Conservation (phyloP, 2,329 filamentous ascomycete genomes). For the Atkinsonella texensis region DNA sequence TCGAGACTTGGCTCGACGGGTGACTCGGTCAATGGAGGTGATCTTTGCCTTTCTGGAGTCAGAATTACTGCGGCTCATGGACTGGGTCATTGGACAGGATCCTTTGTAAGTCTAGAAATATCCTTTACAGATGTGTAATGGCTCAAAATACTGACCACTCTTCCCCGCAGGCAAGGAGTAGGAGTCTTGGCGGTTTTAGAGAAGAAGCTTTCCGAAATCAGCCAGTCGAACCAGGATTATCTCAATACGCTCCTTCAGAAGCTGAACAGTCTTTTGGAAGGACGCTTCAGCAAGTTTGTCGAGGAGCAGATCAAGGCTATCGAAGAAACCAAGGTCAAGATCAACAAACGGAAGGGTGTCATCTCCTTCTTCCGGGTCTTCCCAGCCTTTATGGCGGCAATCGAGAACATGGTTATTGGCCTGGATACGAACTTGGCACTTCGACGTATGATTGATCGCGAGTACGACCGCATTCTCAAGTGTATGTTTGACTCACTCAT, state of each 20-base stretch:
- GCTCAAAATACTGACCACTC: conserved; percentile 2
- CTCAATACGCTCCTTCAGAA: conserved; percentile 69
- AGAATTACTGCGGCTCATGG: conserved; percentile 67
- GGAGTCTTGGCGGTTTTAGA: conserved; percentile 75
- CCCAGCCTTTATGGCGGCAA: conserved; percentile 67
- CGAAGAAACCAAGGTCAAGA: conserved; percentile 96
- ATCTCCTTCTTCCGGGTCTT: conserved; percentile 93
- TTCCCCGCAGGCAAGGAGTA: conserved; percentile 59
- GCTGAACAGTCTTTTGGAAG: conserved; percentile 60
- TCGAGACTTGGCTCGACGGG: conserved; percentile 68
- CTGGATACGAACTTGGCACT: conserved; percentile 48
- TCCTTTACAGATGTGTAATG: neutral
- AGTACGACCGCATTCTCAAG: conserved; percentile 80
- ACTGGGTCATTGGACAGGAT: conserved; percentile 73
- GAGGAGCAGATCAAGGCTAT: conserved; percentile 93
- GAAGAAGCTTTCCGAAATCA: conserved; percentile 63
- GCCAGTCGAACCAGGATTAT: conserved; percentile 89
- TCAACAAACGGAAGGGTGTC: conserved; percentile 95
- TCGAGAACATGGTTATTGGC: conserved; percentile 70
- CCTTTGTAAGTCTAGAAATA: conserved; percentile 51
- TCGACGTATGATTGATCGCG: conserved; percentile 68
- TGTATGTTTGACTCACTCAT: conserved; percentile 96
- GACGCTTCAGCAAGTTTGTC: conserved; percentile 75
- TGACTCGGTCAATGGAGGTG: conserved; percentile 80
- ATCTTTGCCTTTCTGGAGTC: conserved; percentile 72